phyloP scores from a whole-genome alignment of 495 filamentous ascomycete species.

The Penicillium roqueforti region DNA sequence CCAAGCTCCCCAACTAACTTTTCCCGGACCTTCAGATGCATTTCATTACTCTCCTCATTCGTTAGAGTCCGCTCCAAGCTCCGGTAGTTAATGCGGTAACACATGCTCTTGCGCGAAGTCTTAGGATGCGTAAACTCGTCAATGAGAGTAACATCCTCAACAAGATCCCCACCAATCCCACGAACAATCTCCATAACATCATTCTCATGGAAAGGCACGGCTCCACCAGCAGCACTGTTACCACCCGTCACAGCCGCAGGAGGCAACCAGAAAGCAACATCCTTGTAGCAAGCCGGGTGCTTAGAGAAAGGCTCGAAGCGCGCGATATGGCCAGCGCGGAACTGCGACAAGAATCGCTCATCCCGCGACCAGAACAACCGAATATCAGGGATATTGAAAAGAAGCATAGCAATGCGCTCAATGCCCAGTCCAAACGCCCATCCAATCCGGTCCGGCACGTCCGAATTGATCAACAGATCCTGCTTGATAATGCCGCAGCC shows the following conservation, averaged over 20 bases:
- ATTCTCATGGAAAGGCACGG: conserved; percentile 74
- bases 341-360: conserved; percentile 75
- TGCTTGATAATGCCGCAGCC: conserved; percentile 92
- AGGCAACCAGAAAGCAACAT: conserved; percentile 89
- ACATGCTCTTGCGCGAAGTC: conserved; percentile 74
- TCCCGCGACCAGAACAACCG: conserved; percentile 95
- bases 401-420: conserved; percentile 91
- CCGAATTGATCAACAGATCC: conserved; percentile 69
- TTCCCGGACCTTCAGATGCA: conserved; percentile 64
- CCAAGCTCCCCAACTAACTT: conserved; percentile 64
- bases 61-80: conserved; percentile 85
- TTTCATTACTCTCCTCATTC: conserved; percentile 67
- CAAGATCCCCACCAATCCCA: conserved; percentile 69
- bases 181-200: conserved; percentile 95
- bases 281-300: conserved; percentile 80
- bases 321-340: conserved; percentile 61
- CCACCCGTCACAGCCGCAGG: conserved; percentile 40
- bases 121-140: conserved; percentile 91
- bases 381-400: conserved; percentile 94
- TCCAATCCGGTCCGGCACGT: conserved; percentile 68
- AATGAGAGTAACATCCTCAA: conserved; percentile 78
- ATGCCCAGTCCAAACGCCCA: conserved; percentile 96
- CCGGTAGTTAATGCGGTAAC: conserved; percentile 89
- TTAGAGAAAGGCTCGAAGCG: conserved; percentile 84
- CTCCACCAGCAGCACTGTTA: conserved; percentile 50